Evolutionary conservation across 495 filamentous ascomycete genomes (phyloP).

Genomic region (Letharia columbiana): DNA sequence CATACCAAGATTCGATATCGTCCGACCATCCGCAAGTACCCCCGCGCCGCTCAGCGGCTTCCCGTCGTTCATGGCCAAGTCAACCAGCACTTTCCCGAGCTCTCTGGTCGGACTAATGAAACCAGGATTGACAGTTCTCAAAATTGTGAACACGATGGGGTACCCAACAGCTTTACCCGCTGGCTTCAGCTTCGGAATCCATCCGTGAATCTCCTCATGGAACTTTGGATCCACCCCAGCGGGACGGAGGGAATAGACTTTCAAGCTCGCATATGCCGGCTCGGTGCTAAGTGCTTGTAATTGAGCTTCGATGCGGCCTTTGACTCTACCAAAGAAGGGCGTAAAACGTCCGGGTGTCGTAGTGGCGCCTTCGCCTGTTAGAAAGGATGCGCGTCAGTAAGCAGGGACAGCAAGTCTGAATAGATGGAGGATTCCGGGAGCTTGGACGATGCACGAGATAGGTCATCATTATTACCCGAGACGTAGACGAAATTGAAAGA

Average conservation of each 20-base stretch:
- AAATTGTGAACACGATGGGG: slow-evolving; percentile 9
- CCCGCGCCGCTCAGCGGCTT: slow-evolving; percentile 37
- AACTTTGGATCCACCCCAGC: slow-evolving; percentile 40
- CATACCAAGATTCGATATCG: slow-evolving; percentile 41
- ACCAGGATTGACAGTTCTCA: slow-evolving; percentile 17
- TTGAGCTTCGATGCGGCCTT: slow-evolving; percentile 52
- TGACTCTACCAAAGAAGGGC: slow-evolving; percentile 49
- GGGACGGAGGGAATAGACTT: slow-evolving; percentile 37
- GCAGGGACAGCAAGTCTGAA: neutral
- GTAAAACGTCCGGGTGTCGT: slow-evolving; percentile 44
- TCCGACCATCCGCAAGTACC: slow-evolving; percentile 37
- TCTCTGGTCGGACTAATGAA: slow-evolving; percentile 32
- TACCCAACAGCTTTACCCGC: slow-evolving; percentile 13
- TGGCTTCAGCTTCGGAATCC: slow-evolving; percentile 31
- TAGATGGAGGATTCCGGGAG: neutral
- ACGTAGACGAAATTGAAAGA: slow-evolving; percentile 64
- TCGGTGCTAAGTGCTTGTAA: slow-evolving; percentile 41
- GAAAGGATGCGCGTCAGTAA: neutral
- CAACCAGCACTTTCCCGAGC: slow-evolving; percentile 39
- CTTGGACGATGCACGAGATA: neutral
- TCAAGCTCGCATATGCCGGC: slow-evolving; percentile 31
- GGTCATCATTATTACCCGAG: slow-evolving; percentile 34
- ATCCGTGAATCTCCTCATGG: slow-evolving; percentile 43
- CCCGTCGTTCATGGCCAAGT: slow-evolving; percentile 53
- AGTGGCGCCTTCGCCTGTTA: slow-evolving; percentile 37